Percentiles rank a stretch among this genome's conserved stretches.
Conservation (phyloP, 1,284 basidiomycete genomes). For the Naganishia liquefaciens region DNA sequence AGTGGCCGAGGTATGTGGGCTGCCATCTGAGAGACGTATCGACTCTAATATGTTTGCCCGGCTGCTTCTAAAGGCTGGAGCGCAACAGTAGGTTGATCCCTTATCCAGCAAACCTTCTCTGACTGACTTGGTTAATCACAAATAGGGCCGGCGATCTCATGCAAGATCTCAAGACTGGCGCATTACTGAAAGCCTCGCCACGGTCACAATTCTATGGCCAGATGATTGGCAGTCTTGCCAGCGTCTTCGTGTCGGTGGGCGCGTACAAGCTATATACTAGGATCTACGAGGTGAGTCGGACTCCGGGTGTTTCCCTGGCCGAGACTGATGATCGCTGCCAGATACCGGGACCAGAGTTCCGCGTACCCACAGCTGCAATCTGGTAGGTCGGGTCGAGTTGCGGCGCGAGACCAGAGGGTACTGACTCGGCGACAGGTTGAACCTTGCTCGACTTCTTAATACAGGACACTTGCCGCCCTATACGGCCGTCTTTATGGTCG, state of each 20-base stretch:
- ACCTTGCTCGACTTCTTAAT: slow-evolving; percentile 79
- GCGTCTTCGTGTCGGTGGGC: slow-evolving; percentile 82
- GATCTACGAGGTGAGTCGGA: slow-evolving; percentile 63
- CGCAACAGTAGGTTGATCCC: slow-evolving; percentile 70
- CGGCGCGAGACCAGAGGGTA: background rate
- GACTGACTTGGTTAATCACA: slow-evolving; percentile 1
- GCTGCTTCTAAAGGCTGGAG: slow-evolving; percentile 65
- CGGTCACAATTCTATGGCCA: slow-evolving; percentile 85
- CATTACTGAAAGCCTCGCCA: slow-evolving; percentile 81
- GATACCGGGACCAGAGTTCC: slow-evolving; percentile 77
- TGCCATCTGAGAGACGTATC: background rate
- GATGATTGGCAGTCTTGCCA: slow-evolving; percentile 80
- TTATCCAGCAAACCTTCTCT: too few relatives aligned
- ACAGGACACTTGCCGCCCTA: slow-evolving; percentile 78
- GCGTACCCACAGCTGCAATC: slow-evolving; percentile 84
- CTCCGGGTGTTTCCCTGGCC: background rate
- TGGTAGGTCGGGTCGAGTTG: slow-evolving; percentile 49
- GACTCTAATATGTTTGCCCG: too few relatives aligned
- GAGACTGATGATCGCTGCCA: background rate
- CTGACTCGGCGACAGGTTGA: slow-evolving; percentile 64
- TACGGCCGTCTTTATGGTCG: slow-evolving; percentile 75
- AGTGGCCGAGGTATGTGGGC: slow-evolving; percentile 67
- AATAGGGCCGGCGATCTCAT: slow-evolving; percentile 89
- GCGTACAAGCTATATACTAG: slow-evolving; percentile 84
- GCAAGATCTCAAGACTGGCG: slow-evolving; percentile 97